Conservation (phyloP, 2,329 filamentous ascomycete species). For the Amauroascus niger region DNA sequence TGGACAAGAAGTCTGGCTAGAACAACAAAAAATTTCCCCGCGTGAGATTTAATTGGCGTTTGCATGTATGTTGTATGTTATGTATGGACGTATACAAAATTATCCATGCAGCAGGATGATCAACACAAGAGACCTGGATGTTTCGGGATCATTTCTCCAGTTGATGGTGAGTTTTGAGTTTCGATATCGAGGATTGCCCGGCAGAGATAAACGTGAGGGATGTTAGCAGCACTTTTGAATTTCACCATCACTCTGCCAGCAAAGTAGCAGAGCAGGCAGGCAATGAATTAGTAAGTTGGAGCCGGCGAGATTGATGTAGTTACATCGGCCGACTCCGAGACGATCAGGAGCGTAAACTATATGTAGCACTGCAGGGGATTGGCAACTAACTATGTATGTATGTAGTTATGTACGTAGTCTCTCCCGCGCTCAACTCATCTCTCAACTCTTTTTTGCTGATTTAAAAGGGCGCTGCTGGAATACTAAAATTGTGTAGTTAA, state of each 20-base stretch:
- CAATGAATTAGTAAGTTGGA: not conserved
- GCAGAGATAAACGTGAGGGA: too few species aligned
- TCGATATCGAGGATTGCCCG: too few species aligned
- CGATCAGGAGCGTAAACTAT: not conserved
- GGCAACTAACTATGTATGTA: not conserved
- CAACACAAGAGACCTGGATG: too few species aligned
- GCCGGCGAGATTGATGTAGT: not conserved
- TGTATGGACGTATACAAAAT: too few species aligned
- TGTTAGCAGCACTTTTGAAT: too few species aligned
- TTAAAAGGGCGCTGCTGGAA: too few species aligned
- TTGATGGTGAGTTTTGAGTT: too few species aligned
- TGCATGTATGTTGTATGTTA: too few species aligned
- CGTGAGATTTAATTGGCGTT: not conserved
- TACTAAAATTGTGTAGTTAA: too few species aligned
- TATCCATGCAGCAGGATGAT: too few species aligned
- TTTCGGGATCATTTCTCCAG: too few species aligned
- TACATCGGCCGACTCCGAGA: not conserved
- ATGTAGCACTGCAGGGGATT: not conserved
- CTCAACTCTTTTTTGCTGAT: not conserved
- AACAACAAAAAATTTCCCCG: not conserved
- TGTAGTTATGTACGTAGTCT: not conserved
- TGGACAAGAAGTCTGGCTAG: not conserved
- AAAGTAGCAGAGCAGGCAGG: too few species aligned
- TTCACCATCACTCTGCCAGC: not conserved
- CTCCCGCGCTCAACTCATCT: not conserved